These are phyloP conservation scores for Agastache rugosa DNA, from an alignment of 257 asterid species.

Conservation along the genomic window DNA sequence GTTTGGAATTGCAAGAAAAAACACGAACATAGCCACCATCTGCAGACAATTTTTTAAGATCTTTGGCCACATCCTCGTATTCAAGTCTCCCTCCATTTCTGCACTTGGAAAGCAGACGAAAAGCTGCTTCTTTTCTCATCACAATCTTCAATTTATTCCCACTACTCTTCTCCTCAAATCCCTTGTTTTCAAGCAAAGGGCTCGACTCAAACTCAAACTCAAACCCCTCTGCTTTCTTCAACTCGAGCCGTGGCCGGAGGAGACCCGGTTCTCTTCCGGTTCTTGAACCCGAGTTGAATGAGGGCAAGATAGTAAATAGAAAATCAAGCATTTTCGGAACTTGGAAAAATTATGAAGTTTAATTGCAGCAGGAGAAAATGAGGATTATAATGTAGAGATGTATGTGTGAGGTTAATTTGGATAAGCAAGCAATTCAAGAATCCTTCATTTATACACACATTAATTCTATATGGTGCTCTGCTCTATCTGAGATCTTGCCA, in stretches of 20 bases:
- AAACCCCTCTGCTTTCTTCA: slow-evolving; percentile 19
- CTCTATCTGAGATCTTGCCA: background rate
- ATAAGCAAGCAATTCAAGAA: slow-evolving; percentile 11
- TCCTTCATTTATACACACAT: slow-evolving; percentile 2
- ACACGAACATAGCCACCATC: background rate
- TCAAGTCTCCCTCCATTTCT: slow-evolving; percentile 27
- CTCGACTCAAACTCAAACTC: background rate
- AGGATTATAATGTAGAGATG: background rate
- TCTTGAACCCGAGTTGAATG: background rate
- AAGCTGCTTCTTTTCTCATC: slow-evolving; percentile 36
- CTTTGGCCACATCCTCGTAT: slow-evolving; percentile 7
- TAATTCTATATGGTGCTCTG: no score
- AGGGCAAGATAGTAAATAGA: background rate
- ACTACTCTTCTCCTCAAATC: background rate
- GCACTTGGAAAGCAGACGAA: slow-evolving; percentile 29
- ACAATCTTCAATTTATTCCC: slow-evolving; percentile 16
- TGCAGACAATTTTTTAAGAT: background rate
- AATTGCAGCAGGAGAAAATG: background rate
- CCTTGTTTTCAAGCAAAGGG: slow-evolving; percentile 21
- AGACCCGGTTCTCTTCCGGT: background rate
- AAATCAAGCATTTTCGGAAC: slow-evolving; percentile 20
- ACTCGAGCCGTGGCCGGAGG: background rate
- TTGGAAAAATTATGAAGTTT: background rate
- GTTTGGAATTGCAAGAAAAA: slow-evolving; percentile 19
- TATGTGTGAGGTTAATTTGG: background rate